phyloP scores from a whole-genome alignment of 352 stramenopile species.

The Hyaloperonospora brassicae region DNA sequence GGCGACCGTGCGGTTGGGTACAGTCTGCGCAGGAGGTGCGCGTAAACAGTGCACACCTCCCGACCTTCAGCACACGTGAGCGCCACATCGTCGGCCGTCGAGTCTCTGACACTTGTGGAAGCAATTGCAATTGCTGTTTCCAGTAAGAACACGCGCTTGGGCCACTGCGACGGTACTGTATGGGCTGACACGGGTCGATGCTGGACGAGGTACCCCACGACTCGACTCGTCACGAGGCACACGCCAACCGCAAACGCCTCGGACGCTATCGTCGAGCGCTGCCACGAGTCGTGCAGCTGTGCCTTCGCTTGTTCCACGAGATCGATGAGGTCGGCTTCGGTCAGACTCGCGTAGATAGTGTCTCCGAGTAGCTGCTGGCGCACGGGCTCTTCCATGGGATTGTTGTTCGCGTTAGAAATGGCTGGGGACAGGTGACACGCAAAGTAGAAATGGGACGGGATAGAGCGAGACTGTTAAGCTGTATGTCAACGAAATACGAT shows the following conservation, averaged over 20 bases:
- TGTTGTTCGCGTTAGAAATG: not conserved
- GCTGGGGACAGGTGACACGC: not conserved
- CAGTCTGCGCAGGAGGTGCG: conserved; percentile 14
- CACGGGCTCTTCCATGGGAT: not conserved
- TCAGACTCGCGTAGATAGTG: conserved; percentile 6
- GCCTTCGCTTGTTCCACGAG: conserved; percentile 11
- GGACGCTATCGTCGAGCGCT: conserved; percentile 1
- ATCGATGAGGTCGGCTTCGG: conserved; percentile 14
- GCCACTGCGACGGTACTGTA: conserved; percentile 17
- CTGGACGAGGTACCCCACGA: conserved; percentile 15
- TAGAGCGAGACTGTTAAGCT: too few species aligned
- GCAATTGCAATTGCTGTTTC: conserved; percentile 18
- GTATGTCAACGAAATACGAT: too few species aligned
- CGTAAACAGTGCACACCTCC: conserved; percentile 19
- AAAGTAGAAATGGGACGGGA: too few species aligned
- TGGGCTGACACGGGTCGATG: conserved; percentile 9
- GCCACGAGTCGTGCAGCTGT: conserved; percentile 9
- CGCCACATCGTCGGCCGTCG: conserved; percentile 1
- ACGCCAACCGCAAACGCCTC: conserved; percentile 10
- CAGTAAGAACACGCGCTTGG: conserved; percentile 20
- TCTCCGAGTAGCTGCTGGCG: conserved; percentile 9
- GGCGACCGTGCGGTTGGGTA: not conserved
- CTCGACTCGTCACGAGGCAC: conserved; percentile 22
- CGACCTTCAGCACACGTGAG: conserved; percentile 8
- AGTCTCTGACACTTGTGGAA: conserved; percentile 1